Base-by-base conservation (phyloP, 345 rosid genomes). In the Erodium maritimum region DNA sequence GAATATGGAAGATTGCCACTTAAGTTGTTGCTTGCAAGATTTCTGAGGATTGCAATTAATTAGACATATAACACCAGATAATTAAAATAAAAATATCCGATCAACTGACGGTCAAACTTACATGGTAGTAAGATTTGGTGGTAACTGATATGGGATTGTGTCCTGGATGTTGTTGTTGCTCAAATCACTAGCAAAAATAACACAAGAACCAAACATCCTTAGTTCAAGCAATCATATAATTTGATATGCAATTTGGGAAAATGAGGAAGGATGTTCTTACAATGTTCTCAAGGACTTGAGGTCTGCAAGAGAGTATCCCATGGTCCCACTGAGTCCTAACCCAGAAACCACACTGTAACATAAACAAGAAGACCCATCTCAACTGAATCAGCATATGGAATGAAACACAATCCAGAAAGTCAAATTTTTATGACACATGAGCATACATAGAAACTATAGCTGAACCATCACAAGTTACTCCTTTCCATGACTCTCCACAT, bases 1-100 rank as follows among this genome's bases (percentile, higher is more conserved):
- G 99, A 94, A 72, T 87, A 94, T 4, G 99, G 99, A 75, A 90
- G 90, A 76, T 80, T 84, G 61, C 96, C 97, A 51, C 73, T 87
- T 11, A 94, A 46, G 77, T 87, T 94, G 74, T 94, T 94, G 52
- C 77, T 67, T 17, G 97, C 96, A 57, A 94, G 82, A 73, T 94
- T 90, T 66, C 99, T 94, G 82, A 79, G 80, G 65, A n/a, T 55
- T 25, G 34, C 2, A 58, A 64, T 23, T 20, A 65, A 66, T 50
- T 22, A 23, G 16, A 54, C 21, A 45, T 55, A 55, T 29, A 6
- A 29, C 25, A 55, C 23, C 50, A 33, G 52, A 68, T 56, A 56
- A 21, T 48, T 8, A 17, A 45, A 56, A 65, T 5, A 64, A 68
- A 33, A 29, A 52, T 64, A 55, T 29, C 16, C 19, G 54, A 59